These are phyloP conservation scores for Albugo laibachii DNA, from an alignment of 352 stramenopile genomes.

Conservation along the genomic window DNA sequence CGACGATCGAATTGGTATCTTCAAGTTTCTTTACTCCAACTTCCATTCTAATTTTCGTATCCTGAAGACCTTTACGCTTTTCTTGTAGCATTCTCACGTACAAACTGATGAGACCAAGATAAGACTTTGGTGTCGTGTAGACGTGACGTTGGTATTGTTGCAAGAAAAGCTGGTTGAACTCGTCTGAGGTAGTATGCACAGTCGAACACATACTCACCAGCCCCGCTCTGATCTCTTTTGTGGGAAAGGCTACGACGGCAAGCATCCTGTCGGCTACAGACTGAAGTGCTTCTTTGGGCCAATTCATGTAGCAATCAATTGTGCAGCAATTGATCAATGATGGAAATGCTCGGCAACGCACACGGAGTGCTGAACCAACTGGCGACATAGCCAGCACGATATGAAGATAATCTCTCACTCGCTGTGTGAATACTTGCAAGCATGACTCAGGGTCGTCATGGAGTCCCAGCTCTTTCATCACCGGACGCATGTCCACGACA, in stretches of 20 bases:
- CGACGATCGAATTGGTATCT: constrained; percentile 88
- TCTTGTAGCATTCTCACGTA: constrained; percentile 86
- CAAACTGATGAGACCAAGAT: constrained; percentile 89
- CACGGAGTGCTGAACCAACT: constrained; percentile 80
- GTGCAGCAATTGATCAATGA: constrained; percentile 93
- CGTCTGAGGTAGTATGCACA: constrained; percentile 84
- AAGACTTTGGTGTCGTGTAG: constrained; percentile 94
- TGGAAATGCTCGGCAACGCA: constrained; percentile 86
- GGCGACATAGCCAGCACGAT: constrained; percentile 91
- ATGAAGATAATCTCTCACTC: constrained; percentile 85
- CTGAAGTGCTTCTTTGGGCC: constrained; percentile 81
- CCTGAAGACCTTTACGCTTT: constrained; percentile 62
- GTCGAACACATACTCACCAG: constrained; percentile 85
- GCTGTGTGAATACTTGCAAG: constrained; percentile 72
- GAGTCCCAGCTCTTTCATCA: constrained; percentile 75
- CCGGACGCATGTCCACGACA: constrained; percentile 79
- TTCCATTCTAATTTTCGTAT: constrained; percentile 77
- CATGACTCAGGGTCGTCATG: constrained; percentile 86
- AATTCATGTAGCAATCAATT: constrained; percentile 93
- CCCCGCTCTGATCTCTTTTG: constrained; percentile 37
- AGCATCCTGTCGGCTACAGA: constrained; percentile 82
- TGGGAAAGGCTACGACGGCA: constrained; percentile 51
- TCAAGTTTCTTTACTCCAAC: constrained; percentile 86
- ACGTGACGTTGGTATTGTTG: constrained; percentile 78
- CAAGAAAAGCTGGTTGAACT: constrained; percentile 77